Conservation (phyloP, 1,284 basidiomycete species). For the Dichomitus squalens region DNA sequence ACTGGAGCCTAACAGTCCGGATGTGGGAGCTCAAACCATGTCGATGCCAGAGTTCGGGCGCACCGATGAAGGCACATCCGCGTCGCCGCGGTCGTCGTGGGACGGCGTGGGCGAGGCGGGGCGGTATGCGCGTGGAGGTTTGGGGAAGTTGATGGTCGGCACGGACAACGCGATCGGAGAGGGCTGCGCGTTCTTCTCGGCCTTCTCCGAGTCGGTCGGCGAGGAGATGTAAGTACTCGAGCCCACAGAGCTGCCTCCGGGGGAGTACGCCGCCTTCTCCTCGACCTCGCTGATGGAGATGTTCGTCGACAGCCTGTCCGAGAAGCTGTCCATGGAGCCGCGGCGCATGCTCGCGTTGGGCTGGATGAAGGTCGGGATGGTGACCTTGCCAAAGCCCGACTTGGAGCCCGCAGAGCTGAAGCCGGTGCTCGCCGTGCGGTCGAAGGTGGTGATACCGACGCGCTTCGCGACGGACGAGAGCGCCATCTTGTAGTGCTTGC, state of each 20-base stretch:
- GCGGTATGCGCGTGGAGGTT: constrained; percentile 11
- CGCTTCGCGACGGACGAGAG: constrained; percentile 48
- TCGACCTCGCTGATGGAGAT: constrained; percentile 30
- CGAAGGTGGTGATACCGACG: constrained; percentile 26
- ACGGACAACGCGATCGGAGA: constrained; percentile 9
- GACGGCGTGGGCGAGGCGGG: constrained; percentile 1
- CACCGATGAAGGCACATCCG: constrained; percentile 27
- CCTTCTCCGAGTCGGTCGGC: constrained; percentile 23
- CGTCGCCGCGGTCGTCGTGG: constrained; percentile 4
- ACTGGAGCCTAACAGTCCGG: neutral
- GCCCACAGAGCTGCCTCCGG: constrained; percentile 22
- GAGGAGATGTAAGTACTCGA: constrained; percentile 28
- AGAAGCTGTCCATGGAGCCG: constrained; percentile 32
- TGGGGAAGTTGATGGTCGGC: constrained; percentile 16
- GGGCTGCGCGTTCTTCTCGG: neutral
- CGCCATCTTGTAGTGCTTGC: constrained; percentile 53
- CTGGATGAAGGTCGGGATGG: constrained; percentile 37
- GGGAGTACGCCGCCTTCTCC: constrained; percentile 29
- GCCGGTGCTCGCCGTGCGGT: constrained; percentile 23
- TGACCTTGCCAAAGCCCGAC: constrained; percentile 29
- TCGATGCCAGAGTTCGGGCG: constrained; percentile 25
- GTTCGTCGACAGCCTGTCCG: constrained; percentile 35
- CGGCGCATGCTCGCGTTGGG: constrained; percentile 25
- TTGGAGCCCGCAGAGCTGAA: constrained; percentile 35
- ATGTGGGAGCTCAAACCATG: constrained; percentile 24